These are phyloP conservation scores for Cercospora sp. DNA, from an alignment of 2,329 filamentous ascomycete genomes.

Conservation along the genomic window DNA sequence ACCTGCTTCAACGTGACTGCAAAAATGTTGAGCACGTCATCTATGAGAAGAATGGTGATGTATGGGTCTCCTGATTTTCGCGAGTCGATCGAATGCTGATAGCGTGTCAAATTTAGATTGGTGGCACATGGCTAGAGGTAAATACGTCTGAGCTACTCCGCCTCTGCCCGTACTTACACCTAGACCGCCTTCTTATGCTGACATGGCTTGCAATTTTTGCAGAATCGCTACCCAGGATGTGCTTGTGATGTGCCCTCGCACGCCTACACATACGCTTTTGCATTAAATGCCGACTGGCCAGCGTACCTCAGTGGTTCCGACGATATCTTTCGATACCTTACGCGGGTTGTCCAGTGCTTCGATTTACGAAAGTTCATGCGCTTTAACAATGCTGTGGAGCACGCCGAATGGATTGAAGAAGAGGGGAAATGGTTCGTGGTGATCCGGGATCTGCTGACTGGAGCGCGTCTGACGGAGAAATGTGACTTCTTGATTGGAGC, in stretches of 20 bases:
- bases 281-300: slow-evolving; percentile 36
- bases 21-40: background rate
- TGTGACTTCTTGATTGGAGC: background rate
- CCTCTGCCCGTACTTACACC: background rate
- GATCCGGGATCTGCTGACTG: background rate
- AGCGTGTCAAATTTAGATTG: background rate
- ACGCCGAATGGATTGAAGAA: background rate
- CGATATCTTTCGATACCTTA: background rate
- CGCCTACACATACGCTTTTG: slow-evolving; percentile 39
- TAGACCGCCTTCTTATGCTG: background rate
- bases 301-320: background rate
- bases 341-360: background rate
- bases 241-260: slow-evolving; percentile 41
- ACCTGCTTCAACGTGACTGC: background rate
- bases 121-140: slow-evolving; percentile 1
- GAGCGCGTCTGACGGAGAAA: background rate
- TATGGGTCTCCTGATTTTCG: background rate
- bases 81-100: background rate
- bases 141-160: background rate
- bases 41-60: background rate
- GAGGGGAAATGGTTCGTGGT: background rate
- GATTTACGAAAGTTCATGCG: background rate
- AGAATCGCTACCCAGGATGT: slow-evolving; percentile 38
- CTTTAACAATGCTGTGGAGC: background rate
- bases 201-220: background rate